These are phyloP conservation scores for Globisporangium alternatum DNA, from an alignment of 352 stramenopile species.

Conservation along the genomic window DNA sequence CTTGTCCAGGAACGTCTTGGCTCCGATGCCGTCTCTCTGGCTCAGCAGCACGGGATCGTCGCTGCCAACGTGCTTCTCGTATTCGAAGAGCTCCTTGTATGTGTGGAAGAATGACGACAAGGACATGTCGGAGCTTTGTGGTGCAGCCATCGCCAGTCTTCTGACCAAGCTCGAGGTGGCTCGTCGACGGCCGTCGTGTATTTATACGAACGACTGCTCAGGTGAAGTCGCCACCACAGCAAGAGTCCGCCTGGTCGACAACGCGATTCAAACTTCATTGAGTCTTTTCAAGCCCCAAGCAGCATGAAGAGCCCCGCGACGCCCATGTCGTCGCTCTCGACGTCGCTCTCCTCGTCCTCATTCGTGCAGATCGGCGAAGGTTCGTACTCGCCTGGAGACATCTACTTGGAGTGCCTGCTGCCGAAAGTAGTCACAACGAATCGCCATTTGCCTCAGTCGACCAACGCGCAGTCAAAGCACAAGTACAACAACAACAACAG, in stretches of 20 bases:
- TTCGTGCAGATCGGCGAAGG: slow-evolving; percentile 50
- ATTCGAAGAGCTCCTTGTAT: slow-evolving; percentile 69
- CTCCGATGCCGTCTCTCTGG: slow-evolving; percentile 15
- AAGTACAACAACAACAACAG: not conserved
- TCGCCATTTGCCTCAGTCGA: not conserved
- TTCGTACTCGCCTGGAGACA: slow-evolving; percentile 54
- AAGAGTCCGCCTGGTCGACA: not conserved
- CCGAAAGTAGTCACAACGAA: slow-evolving; percentile 24
- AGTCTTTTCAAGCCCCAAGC: not conserved
- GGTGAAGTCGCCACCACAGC: not conserved
- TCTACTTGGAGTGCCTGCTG: slow-evolving; percentile 59
- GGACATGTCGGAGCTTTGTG: not conserved
- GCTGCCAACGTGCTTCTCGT: slow-evolving; percentile 43
- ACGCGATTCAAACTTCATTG: not conserved
- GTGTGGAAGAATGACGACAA: slow-evolving; percentile 45
- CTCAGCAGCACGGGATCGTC: slow-evolving; percentile 8
- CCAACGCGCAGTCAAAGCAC: not conserved
- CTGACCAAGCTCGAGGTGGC: not conserved
- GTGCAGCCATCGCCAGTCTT: not conserved
- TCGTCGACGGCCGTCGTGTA: not conserved
- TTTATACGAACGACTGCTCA: not conserved
- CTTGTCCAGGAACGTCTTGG: slow-evolving; percentile 42
- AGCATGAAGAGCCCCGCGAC: slow-evolving; percentile 18
- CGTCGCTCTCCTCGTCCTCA: slow-evolving; percentile 26
- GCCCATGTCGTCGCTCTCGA: slow-evolving; percentile 18